phyloP scores from a whole-genome alignment of 2,329 filamentous ascomycete genomes.

The Fusarium sublunatum region DNA sequence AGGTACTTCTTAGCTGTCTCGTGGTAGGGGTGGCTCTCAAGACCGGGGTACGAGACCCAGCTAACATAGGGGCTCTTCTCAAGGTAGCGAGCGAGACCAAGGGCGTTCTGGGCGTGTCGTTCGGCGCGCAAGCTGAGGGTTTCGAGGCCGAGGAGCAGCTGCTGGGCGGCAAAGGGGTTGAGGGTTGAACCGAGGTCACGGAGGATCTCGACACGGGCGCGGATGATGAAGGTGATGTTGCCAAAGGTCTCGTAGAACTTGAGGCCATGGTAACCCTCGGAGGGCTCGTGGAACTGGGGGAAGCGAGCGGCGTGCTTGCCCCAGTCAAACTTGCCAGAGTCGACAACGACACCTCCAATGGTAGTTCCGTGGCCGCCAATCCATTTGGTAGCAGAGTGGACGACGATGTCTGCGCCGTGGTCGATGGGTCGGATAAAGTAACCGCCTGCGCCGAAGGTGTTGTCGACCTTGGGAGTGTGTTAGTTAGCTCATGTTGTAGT shows the following conservation, averaged over 20 bases:
- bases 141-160: conserved; percentile 88
- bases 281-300: conserved; percentile 91
- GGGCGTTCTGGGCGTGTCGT: conserved; percentile 85
- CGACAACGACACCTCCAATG: conserved; percentile 85
- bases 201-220: conserved; percentile 87
- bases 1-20: conserved; percentile 88
- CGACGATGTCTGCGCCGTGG: conserved; percentile 91
- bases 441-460: conserved; percentile 94
- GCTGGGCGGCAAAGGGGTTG: conserved; percentile 93
- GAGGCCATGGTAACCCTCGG: conserved; percentile 89
- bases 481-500: not conserved
- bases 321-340: conserved; percentile 95
- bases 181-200: conserved; percentile 85
- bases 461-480: conserved; percentile 74
- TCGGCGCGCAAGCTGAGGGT: conserved; percentile 89
- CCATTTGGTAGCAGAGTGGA: conserved; percentile 97
- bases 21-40: conserved; percentile 84
- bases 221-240: conserved; percentile 81
- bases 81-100: conserved; percentile 83
- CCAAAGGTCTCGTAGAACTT: conserved; percentile 97
- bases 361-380: conserved; percentile 96
- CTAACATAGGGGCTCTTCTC: conserved; percentile 84
- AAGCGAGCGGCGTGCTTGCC: conserved; percentile 84
- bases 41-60: conserved; percentile 95
- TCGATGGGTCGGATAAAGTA: conserved; percentile 89